phyloP scores from a whole-genome alignment of 2,329 filamentous ascomycete genomes.

The Pyricularia pennisetigena region DNA sequence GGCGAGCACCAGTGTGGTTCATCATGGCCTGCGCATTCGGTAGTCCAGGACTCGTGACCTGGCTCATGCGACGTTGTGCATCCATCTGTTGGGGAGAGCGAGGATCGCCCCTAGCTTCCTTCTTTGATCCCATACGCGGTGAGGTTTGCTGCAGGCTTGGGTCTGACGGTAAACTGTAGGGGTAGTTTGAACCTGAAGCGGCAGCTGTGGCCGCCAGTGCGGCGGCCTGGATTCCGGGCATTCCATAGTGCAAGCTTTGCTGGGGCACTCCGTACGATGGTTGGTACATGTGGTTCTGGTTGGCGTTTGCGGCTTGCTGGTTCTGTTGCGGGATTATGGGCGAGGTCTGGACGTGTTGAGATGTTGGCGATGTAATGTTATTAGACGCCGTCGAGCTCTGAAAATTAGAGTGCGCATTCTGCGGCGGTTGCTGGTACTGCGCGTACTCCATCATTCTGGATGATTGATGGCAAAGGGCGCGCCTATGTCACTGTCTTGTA shows the following conservation, averaged over 20 bases:
- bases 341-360: conserved; percentile 62
- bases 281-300: conserved; percentile 66
- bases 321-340: conserved; percentile 61
- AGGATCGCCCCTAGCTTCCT: conserved; percentile 55
- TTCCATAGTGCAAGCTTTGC: conserved; percentile 71
- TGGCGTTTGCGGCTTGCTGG: conserved; percentile 50
- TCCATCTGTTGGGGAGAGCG: conserved; percentile 69
- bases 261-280: conserved; percentile 66
- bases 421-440: conserved; percentile 61
- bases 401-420: conserved; percentile 56
- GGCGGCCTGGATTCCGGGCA: conserved; percentile 76
- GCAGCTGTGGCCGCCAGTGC: conserved; percentile 89
- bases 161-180: conserved; percentile 59
- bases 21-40: conserved; percentile 67
- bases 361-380: conserved; percentile 65
- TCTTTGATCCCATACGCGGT: conserved; percentile 67
- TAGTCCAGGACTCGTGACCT: conserved; percentile 65
- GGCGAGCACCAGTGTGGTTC: conserved; percentile 49
- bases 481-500: background rate
- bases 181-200: conserved; percentile 71
- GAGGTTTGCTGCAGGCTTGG: conserved; percentile 60
- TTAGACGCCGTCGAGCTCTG: conserved; percentile 43
- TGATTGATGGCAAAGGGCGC: background rate
- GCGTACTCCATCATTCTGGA: conserved; percentile 61
- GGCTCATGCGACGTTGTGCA: conserved; percentile 57